phyloP scores from a whole-genome alignment of 1,284 basidiomycete genomes.

The Austroboletus niveus region DNA sequence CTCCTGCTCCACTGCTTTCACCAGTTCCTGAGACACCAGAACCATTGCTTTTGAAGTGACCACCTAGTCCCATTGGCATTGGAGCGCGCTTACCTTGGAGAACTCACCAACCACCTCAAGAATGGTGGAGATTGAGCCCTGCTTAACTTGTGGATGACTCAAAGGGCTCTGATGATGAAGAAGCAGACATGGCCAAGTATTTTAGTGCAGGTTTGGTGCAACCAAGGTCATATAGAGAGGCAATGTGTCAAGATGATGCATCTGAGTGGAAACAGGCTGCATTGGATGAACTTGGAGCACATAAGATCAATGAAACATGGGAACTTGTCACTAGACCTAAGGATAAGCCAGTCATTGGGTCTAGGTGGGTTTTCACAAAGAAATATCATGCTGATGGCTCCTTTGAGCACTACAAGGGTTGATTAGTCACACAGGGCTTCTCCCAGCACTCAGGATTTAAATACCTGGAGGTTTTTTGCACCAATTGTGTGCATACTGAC shows the following conservation, averaged over 20 bases:
- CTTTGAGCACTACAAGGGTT: conserved; percentile 14
- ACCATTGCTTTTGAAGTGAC: no score
- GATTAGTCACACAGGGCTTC: conserved; percentile 15
- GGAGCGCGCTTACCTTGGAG: background rate
- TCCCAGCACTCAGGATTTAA: conserved; percentile 41
- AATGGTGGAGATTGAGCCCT: conserved; percentile 4
- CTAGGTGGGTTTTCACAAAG: conserved; percentile 12
- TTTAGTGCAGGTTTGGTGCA: no score
- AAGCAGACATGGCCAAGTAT: background rate
- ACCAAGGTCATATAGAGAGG: background rate
- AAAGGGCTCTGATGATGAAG: background rate
- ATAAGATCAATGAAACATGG: conserved; percentile 4
- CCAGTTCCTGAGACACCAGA: no score
- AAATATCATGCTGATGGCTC: conserved; percentile 2
- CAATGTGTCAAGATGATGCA: background rate
- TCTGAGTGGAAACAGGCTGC: conserved; percentile 14
- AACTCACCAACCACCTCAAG: background rate
- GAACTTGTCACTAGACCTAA: background rate
- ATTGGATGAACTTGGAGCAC: conserved; percentile 7
- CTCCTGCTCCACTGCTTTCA: background rate
- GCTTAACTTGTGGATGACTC: background rate
- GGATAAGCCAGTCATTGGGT: background rate
- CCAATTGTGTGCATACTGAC: conserved; percentile 34
- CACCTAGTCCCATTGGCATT: background rate
- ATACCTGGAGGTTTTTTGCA: conserved; percentile 39